phyloP scores from a whole-genome alignment of 495 filamentous ascomycete species.

The Mytilinidion resinicola region DNA sequence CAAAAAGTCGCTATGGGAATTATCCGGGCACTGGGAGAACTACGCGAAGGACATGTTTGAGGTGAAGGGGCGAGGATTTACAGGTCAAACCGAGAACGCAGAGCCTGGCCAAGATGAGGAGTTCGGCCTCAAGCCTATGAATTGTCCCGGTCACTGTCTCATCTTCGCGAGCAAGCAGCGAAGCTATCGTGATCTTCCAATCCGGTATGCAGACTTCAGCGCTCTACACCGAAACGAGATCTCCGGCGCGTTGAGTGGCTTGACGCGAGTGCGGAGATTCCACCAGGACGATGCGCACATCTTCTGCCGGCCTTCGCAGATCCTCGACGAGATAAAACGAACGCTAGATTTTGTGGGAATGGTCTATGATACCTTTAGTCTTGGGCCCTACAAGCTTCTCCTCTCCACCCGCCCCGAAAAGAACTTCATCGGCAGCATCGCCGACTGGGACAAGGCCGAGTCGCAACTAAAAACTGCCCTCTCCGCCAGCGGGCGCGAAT shows the following conservation, averaged over 20 bases:
- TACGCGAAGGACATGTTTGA: slow-evolving; percentile 95
- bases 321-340: slow-evolving; percentile 69
- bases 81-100: slow-evolving; percentile 35
- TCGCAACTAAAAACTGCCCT: slow-evolving; percentile 63
- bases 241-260: slow-evolving; percentile 75
- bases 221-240: slow-evolving; percentile 86
- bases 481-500: slow-evolving; percentile 55
- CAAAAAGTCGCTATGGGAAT: slow-evolving; percentile 83
- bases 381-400: slow-evolving; percentile 68
- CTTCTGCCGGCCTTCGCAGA: slow-evolving; percentile 80
- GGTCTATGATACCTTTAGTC: slow-evolving; percentile 66
- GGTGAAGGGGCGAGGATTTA: slow-evolving; percentile 60
- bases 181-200: slow-evolving; percentile 76
- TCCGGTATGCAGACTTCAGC: slow-evolving; percentile 90
- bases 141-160: slow-evolving; percentile 90
- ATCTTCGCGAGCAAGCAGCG: slow-evolving; percentile 68
- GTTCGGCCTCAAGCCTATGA: slow-evolving; percentile 94
- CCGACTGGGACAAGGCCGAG: slow-evolving; percentile 83
- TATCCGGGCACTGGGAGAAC: slow-evolving; percentile 87
- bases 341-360: slow-evolving; percentile 75
- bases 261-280: slow-evolving; percentile 86
- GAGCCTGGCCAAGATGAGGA: slow-evolving; percentile 60
- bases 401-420: slow-evolving; percentile 74
- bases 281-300: slow-evolving; percentile 97
- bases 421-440: slow-evolving; percentile 68